These are phyloP conservation scores for Thozetella sp. DNA, from an alignment of 495 filamentous ascomycete genomes.

Conservation along the genomic window DNA sequence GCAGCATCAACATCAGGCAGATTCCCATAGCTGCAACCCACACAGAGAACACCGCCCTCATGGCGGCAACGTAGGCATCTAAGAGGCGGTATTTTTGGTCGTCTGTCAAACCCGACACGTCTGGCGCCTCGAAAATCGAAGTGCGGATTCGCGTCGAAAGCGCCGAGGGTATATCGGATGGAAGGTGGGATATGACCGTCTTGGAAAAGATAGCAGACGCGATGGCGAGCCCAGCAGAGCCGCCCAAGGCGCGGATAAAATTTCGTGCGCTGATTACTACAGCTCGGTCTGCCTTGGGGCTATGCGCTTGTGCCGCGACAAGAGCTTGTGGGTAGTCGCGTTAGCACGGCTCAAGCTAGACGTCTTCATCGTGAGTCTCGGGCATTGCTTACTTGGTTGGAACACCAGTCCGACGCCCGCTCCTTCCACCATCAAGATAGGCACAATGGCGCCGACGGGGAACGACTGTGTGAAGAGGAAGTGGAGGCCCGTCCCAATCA, in stretches of 20 bases:
- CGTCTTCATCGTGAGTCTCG: too few species aligned
- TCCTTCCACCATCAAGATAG: background rate
- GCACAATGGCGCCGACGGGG: background rate
- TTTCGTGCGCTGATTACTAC: background rate
- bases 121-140: background rate
- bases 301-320: background rate
- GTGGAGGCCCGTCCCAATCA: background rate
- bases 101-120: background rate
- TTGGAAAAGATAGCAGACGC: background rate
- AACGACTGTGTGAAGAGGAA: background rate
- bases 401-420: background rate
- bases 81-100: background rate
- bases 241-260: background rate
- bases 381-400: background rate
- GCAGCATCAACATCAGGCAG: background rate
- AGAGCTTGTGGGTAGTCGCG: background rate
- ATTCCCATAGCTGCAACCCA: background rate
- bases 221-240: background rate
- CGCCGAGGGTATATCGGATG: background rate
- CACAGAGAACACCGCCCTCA: background rate
- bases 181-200: background rate
- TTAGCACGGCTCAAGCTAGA: too few species aligned
- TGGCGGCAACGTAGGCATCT: background rate
- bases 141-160: background rate
- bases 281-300: background rate